Evolutionary conservation across 2,329 filamentous ascomycete genomes (phyloP).

Genomic region (Fusarium keratoplasticum): DNA sequence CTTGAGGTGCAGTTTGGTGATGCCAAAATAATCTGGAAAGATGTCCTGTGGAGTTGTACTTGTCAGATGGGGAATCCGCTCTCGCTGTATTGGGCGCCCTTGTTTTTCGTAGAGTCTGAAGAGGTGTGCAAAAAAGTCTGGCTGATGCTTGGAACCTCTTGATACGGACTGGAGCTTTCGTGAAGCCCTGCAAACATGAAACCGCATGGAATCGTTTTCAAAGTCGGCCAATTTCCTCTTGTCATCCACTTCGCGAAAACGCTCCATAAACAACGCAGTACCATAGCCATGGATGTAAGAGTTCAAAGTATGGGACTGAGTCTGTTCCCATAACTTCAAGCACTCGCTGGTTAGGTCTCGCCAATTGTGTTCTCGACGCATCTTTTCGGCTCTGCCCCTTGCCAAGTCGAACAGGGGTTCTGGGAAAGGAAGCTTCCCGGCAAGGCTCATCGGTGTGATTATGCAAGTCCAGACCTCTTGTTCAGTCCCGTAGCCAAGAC

Average conservation of each 20-base stretch:
- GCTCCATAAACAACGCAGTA: background rate
- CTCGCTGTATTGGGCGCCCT: too few relatives aligned
- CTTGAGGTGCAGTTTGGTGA: background rate
- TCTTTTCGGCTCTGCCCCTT: background rate
- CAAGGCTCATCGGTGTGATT: conserved; percentile 1
- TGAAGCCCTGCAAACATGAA: too few relatives aligned
- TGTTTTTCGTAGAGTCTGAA: background rate
- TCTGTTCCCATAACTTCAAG: background rate
- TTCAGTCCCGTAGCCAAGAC: background rate
- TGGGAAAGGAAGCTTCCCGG: background rate
- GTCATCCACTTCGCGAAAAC: too few relatives aligned
- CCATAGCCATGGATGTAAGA: background rate
- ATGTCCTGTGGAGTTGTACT: too few relatives aligned
- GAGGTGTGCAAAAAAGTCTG: background rate
- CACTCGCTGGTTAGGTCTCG: accelerated
- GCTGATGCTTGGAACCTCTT: background rate
- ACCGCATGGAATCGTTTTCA: too few relatives aligned
- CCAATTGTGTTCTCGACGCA: background rate
- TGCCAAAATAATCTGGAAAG: background rate
- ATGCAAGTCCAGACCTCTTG: background rate
- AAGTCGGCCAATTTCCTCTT: too few relatives aligned
- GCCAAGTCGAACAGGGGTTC: background rate
- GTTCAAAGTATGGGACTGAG: background rate
- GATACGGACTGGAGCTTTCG: too few relatives aligned
- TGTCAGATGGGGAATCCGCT: too few relatives aligned